These are phyloP conservation scores for Verticillium klebahnii DNA, from an alignment of 2,329 filamentous ascomycete species.

Conservation along the genomic window DNA sequence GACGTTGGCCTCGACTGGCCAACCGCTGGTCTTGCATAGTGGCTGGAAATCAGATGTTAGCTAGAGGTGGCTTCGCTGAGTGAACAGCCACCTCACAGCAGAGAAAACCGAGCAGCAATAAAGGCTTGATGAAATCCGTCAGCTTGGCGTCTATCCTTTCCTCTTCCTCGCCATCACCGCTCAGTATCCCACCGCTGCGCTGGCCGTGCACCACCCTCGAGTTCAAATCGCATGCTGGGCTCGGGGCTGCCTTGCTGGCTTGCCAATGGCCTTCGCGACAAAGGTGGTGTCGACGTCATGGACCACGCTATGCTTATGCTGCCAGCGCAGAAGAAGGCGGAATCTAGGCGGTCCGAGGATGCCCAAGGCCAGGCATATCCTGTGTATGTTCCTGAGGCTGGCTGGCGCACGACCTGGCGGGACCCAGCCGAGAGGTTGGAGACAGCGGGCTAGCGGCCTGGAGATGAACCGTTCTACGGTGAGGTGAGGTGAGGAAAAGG, in stretches of 20 bases:
- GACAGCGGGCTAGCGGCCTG: not conserved
- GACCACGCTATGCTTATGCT: not conserved
- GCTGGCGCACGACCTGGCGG: not conserved
- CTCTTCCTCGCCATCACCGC: not conserved
- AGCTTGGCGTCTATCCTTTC: not conserved
- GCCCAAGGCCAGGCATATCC: not conserved
- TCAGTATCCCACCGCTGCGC: constrained; percentile 3
- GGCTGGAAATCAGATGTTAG: not conserved
- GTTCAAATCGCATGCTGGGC: constrained; percentile 1
- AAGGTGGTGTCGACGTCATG: constrained; percentile 12
- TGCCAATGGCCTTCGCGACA: constrained; percentile 5
- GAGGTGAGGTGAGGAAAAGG: not conserved
- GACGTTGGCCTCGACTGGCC: not conserved
- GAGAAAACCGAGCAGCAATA: not conserved
- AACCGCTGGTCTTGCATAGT: not conserved
- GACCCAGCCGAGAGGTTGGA: not conserved
- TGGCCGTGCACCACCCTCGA: constrained; percentile 7
- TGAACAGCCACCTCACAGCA: not conserved
- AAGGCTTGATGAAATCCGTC: not conserved
- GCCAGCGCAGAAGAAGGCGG: not conserved
- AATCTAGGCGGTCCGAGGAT: not conserved
- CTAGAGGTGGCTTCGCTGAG: not conserved
- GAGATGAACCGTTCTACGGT: not conserved
- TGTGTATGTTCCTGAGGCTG: not conserved
- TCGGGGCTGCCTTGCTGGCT: constrained; percentile 7